Evolutionary conservation across 2,329 filamentous ascomycete genomes (phyloP).

Genomic region (Exophiala calicioides): DNA sequence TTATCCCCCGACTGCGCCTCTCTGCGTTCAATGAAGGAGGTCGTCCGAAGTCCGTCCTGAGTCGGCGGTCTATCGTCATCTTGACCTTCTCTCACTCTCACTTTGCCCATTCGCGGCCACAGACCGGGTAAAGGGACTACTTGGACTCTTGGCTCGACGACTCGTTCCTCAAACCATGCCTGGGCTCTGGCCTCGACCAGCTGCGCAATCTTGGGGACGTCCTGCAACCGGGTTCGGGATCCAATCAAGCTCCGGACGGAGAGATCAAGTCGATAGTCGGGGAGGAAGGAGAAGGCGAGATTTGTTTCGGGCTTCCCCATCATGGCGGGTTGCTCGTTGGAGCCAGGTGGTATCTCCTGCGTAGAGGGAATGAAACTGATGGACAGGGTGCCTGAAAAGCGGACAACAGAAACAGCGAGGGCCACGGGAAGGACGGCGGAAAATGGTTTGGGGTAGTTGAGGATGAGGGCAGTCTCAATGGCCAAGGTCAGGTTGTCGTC

Average conservation of each 20-base stretch:
- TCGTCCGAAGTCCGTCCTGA: conserved; percentile 25
- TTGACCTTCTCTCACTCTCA: conserved; percentile 46
- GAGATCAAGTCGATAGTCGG: conserved; percentile 65
- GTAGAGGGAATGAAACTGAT: conserved; percentile 83
- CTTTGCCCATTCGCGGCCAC: conserved; percentile 60
- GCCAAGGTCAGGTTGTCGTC: conserved; percentile 90
- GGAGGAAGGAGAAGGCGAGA: conserved; percentile 84
- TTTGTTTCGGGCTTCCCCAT: conserved; percentile 71
- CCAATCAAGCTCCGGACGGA: conserved; percentile 66
- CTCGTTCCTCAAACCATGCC: conserved; percentile 67
- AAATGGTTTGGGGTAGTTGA: conserved; percentile 91
- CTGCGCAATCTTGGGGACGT: conserved; percentile 67
- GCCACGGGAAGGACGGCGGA: conserved; percentile 90
- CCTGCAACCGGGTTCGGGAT: conserved; percentile 62
- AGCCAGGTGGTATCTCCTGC: conserved; percentile 36
- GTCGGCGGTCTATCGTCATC: conserved; percentile 29
- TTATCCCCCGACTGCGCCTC: conserved; percentile 28
- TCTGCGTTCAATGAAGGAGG: conserved; percentile 18
- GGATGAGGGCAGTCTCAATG: conserved; percentile 86
- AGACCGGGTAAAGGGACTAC: conserved; percentile 63
- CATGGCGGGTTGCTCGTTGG: conserved; percentile 29
- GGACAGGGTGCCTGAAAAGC: conserved; percentile 91
- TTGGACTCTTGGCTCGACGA: conserved; percentile 66
- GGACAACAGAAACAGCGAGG: conserved; percentile 83
- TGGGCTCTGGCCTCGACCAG: conserved; percentile 65